Base-by-base conservation (phyloP, 495 filamentous ascomycete genomes). In the Penicillium tannophilum region DNA sequence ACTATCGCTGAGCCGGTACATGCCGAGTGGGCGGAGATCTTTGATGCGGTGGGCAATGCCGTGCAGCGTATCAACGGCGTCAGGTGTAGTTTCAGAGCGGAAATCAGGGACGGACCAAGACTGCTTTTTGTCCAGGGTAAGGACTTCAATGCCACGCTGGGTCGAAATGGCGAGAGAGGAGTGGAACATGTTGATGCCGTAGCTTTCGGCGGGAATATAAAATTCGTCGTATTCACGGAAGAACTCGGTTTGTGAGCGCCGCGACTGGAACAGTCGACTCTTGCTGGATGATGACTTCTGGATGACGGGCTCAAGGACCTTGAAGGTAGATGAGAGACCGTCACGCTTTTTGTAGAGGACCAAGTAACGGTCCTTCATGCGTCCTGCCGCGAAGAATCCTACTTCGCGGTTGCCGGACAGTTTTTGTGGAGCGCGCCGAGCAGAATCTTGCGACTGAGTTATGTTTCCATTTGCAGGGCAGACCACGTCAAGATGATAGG, bases 181-280 rank as follows among this genome's bases (percentile, higher is more conserved):
- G 72, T 97, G 91, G 83, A 98, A 98, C 47, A 99, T 84, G 75
- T 97, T 97, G 66, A 99, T 90, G 26, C 89, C 88, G 72, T 89
- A 96, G 68, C 90, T 94, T 69, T 99, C 94, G n/a, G 90, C 87
- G 7, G 94, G 93, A 62, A 99, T 93, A 75, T 97, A 99, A 74
- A 99, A 99, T 54, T 97, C 93, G 75, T 97, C 94, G 66, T 90
- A 99, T 65, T 98, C 94, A 59, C 95, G 87, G 86, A 97, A 98
- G 70, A 93, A 94, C 65, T 98, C 94, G 4, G 94, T 97, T 56
- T 83, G 86, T 12, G 92, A 91, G 26, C 82, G 82, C 36, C 77
- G 77, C 1, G 83, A 76, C 30, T 84, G 82, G 63, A 87, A 89
- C 41, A 96, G 78, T 9, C 90, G 84, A 23, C 82, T 82, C 58